Evolutionary conservation across 2,329 filamentous ascomycete species (phyloP), one percentile per base, ranked within the genome.

Genomic region (Apiospora rasikravindrae): DNA sequence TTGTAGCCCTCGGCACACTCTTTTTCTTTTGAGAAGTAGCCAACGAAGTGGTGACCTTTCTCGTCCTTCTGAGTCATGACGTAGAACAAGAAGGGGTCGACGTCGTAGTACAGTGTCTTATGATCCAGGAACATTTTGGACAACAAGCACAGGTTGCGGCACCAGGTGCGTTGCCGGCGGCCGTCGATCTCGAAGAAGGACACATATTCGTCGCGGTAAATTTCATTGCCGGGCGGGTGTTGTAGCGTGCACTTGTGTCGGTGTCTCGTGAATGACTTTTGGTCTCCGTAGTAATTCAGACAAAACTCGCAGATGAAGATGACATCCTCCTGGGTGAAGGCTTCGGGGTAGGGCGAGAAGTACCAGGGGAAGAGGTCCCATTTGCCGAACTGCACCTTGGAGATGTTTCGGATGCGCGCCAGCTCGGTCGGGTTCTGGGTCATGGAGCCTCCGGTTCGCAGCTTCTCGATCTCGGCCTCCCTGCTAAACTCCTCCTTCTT

Each of bases 21-120:
- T 77, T 99, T 99, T 82, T 99, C 96, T 81, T 99, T 99, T 71
- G 94, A 97, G 82, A 99, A 99, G 81, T 98, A 99, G n/a, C 96
- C 96, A n/a, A 99, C 94, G 69, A 99, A 89, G 79, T 98, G 96
- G 78, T 93, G 96, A 19, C 96, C 96, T 77, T 95, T 92, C 69
- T 97, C 94, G 75, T 95, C 94, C 76, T 93, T 91, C 53, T 92
- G 92, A 37, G 94, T 94, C 96, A 99, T 98, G 82, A 98, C 96
- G 83, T 99, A 99, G 85, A 99, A 99, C 47, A 99, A 85, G 80
- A 99, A 99, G 0, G 96, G 96, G 75, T 99, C 96, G n/a, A 99
- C 96, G 78, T 99, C 96, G 84, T 99, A 99, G 86, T 98, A 99
- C 10, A 99, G 90, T 6, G 96, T 98, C 83, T 99, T 99, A 82